phyloP scores from a whole-genome alignment of 176 grass and related monocot genomes.

The bread wheat (Triticum aestivum) region IWGSC_CS_RefSeq_v2.1 NC_057810.1:211189879-211190378 shows the following conservation, averaged over 20 bases:
- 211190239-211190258: no score
- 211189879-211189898: no score
- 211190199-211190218: background rate
- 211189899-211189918: background rate
- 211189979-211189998: no score
- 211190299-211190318: no score
- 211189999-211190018: no score
- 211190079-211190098: no score
- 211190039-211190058: no score
- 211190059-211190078: no score
- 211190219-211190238: background rate
- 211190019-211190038: no score
- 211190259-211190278: no score
- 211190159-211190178: background rate
- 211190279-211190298: background rate
- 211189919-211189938: background rate
- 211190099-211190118: no score
- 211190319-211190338: background rate
- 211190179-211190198: background rate
- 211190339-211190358: background rate
- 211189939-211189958: background rate
- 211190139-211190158: background rate
- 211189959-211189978: background rate
- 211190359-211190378: background rate
- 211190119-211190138: no score